phyloP scores from a whole-genome alignment of 164 flowering plant genomes.

The Cinnamomum micranthum region DNA sequence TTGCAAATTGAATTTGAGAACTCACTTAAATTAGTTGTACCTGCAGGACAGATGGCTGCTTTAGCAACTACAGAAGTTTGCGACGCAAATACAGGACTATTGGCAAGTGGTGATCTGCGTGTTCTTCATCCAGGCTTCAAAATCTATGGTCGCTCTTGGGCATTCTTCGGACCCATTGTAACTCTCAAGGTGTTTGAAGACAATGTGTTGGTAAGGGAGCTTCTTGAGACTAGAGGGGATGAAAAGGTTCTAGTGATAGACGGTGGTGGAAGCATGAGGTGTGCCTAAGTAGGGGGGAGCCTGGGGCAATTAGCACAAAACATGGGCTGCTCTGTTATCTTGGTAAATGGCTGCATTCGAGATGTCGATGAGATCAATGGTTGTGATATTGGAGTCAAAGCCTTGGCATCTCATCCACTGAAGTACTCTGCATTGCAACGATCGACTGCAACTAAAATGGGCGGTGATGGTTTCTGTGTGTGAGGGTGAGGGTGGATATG shows the following conservation, averaged over 20 bases:
- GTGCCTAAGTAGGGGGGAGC: conserved; percentile 56
- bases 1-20: too few relatives aligned
- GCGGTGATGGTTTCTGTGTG: too few relatives aligned
- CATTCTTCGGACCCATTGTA: conserved; percentile 49
- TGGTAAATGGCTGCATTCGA: conserved; percentile 56
- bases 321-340: conserved; percentile 63
- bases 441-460: too few relatives aligned
- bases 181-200: conserved; percentile 62
- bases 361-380: conserved; percentile 67
- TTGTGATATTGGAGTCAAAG: conserved; percentile 59
- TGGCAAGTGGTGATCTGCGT: conserved; percentile 50
- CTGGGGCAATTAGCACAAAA: conserved; percentile 59
- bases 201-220: conserved; percentile 45
- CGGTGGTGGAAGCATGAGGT: conserved; percentile 57
- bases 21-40: too few relatives aligned
- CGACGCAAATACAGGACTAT: conserved; percentile 47
- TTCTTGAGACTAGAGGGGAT: conserved; percentile 54
- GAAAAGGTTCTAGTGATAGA: conserved; percentile 61
- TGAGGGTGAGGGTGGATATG: too few relatives aligned
- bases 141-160: conserved; percentile 51
- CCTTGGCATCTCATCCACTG: conserved; percentile 50
- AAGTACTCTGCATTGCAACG: too few relatives aligned
- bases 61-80: conserved; percentile 52
- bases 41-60: conserved; percentile 26
- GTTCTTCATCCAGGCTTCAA: conserved; percentile 51